Conservation (phyloP, 176 grass and related monocot genomes). For the Avena insularis region DNA sequence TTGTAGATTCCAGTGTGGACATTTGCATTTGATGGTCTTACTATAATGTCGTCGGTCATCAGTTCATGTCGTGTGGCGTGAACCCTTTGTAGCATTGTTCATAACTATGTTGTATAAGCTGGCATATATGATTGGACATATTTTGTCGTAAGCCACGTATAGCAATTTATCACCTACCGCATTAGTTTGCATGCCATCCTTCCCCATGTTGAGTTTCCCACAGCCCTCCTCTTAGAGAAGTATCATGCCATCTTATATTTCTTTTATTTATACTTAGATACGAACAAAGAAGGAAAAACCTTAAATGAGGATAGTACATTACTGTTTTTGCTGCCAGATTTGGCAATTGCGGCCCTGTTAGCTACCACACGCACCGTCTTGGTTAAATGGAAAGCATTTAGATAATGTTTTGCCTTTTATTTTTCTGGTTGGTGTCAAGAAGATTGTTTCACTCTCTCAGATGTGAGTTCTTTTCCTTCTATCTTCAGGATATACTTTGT, state of each 20-base stretch:
- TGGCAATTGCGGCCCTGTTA: not conserved
- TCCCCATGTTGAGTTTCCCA: not conserved
- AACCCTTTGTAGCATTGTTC: not conserved
- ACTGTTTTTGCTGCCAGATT: not conserved
- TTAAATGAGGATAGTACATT: not conserved
- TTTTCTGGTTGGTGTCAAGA: not conserved
- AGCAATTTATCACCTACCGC: not conserved
- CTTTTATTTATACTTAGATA: not conserved
- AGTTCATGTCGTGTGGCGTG: not conserved
- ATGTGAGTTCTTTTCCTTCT: not conserved
- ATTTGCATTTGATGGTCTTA: conserved; percentile 2
- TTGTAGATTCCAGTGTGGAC: not conserved
- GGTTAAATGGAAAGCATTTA: not conserved
- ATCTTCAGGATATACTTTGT: not conserved
- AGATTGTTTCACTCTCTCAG: not conserved
- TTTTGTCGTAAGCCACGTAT: not conserved
- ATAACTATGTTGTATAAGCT: not conserved
- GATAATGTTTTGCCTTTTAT: not conserved
- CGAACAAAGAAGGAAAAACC: not conserved
- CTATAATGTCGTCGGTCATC: not conserved
- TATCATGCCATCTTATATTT: not conserved
- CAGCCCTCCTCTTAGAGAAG: not conserved
- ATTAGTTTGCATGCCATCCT: not conserved
- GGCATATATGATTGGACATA: not conserved
- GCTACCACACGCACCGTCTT: not conserved